Evolutionary conservation across 495 filamentous ascomycete genomes (phyloP).

Genomic region (Hyaloscypha hepaticicola): DNA sequence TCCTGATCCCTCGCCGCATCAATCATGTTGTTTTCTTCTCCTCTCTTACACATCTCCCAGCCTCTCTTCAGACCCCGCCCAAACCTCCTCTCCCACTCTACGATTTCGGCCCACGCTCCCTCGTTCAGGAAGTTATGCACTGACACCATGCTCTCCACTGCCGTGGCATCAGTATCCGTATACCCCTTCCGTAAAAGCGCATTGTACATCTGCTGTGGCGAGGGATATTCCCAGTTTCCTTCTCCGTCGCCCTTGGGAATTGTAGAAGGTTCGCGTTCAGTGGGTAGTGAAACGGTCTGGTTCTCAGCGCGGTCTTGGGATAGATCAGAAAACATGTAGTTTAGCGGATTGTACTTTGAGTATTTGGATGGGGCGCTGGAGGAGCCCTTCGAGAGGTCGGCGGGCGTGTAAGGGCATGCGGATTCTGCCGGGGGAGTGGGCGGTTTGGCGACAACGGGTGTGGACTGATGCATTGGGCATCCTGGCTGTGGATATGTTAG

Average conservation of each 20-base stretch:
- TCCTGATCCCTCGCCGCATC: conserved; percentile 25
- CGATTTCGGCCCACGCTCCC: conserved; percentile 92
- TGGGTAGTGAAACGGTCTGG: conserved; percentile 71
- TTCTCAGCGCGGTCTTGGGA: conserved; percentile 72
- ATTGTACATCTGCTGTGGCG: conserved; percentile 99
- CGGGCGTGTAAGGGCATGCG: conserved; percentile 49
- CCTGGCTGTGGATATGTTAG: conserved; percentile 55
- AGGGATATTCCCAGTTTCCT: conserved; percentile 95
- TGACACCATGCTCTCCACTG: conserved; percentile 95
- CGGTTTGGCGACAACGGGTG: conserved; percentile 29
- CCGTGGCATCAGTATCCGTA: conserved; percentile 87
- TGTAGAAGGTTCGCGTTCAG: conserved; percentile 74
- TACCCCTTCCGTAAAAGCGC: conserved; percentile 94
- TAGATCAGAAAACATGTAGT: conserved; percentile 90
- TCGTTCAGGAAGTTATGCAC: conserved; percentile 98
- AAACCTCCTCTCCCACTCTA: conserved; percentile 88
- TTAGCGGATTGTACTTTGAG: conserved; percentile 85
- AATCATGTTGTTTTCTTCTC: conserved; percentile 59
- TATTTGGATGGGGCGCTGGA: conserved; percentile 46
- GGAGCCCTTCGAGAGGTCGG: conserved; percentile 37
- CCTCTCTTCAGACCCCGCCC: conserved; percentile 64
- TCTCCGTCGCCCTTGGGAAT: conserved; percentile 79
- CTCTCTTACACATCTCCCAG: conserved; percentile 71
- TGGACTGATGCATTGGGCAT: conserved; percentile 85
- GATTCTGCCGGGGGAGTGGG: conserved; percentile 34